A percentile compares a stretch with the other conserved stretches of the same genome.
These are phyloP conservation scores for Vicia faba DNA, from an alignment of 306 rosid species.

Conservation along the genomic window DNA sequence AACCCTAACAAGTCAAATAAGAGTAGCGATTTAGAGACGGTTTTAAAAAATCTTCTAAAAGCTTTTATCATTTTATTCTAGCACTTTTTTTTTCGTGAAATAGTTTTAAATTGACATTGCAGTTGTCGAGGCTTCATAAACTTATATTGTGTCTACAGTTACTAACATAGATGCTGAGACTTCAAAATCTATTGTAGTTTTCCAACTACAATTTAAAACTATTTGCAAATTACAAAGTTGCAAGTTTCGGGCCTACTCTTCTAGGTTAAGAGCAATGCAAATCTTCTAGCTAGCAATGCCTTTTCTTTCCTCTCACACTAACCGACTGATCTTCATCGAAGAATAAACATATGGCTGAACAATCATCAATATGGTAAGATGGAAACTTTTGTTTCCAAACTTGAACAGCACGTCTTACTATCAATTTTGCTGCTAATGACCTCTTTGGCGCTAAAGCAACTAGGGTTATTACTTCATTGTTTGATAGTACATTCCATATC, in stretches of 20 bases:
- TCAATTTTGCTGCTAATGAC: constrained; percentile 64
- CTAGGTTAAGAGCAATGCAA: constrained; percentile 22
- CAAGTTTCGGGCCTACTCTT: background rate
- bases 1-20: no score
- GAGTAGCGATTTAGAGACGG: no score
- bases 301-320: constrained; percentile 8
- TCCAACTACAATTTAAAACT: background rate
- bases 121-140: background rate
- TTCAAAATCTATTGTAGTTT: background rate
- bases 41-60: background rate
- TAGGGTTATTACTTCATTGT: constrained; percentile 63
- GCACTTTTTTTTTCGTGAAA: background rate
- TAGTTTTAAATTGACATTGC: background rate
- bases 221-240: background rate
- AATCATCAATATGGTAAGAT: constrained; percentile 55
- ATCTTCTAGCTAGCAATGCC: constrained; percentile 21
- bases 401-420: constrained; percentile 59
- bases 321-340: constrained; percentile 43
- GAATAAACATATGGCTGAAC: constrained; percentile 70
- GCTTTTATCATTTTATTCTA: background rate
- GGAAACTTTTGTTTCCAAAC: constrained; percentile 62
- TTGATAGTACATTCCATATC: constrained; percentile 85
- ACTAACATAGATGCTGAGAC: background rate
- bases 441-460: constrained; percentile 66
- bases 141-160: background rate